Conservation (phyloP, 208 protist genomes). For the Trypanosoma theileri region DNA sequence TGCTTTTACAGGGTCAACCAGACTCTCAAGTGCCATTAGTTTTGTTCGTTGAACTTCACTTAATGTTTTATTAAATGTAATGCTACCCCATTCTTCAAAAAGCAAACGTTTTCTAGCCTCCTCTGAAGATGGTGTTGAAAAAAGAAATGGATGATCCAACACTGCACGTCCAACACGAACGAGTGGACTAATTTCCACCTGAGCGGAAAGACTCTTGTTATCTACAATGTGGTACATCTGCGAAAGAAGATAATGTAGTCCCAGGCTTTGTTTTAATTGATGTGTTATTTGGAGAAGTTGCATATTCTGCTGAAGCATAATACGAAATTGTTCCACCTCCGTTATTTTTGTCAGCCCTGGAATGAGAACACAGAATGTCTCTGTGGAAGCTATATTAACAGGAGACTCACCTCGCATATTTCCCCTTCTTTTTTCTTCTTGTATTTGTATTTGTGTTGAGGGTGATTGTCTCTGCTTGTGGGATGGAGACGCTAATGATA, state of each 20-base stretch:
- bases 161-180: slow-evolving; percentile 41
- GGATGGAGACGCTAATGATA: too few species aligned
- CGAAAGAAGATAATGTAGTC: slow-evolving; percentile 59
- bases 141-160: slow-evolving; percentile 64
- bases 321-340: slow-evolving; percentile 53
- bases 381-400: too few species aligned
- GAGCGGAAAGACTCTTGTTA: slow-evolving; percentile 24
- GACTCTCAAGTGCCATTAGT: slow-evolving; percentile 38
- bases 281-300: slow-evolving; percentile 48
- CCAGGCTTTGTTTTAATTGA: slow-evolving; percentile 43
- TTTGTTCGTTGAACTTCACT: slow-evolving; percentile 33
- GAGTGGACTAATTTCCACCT: slow-evolving; percentile 55
- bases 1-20: slow-evolving; percentile 35
- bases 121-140: slow-evolving; percentile 37
- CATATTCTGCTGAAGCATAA: slow-evolving; percentile 50
- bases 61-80: slow-evolving; percentile 5
- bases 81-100: slow-evolving; percentile 34
- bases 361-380: too few species aligned
- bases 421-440: background rate
- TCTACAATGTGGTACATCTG: slow-evolving; percentile 45
- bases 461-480: background rate
- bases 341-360: slow-evolving; percentile 4
- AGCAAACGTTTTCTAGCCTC: slow-evolving; percentile 35
- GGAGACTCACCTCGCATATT: background rate
- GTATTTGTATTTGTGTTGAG: background rate